These are phyloP conservation scores for Neurospora sp. DNA, from an alignment of 2,329 filamentous ascomycete species.

Conservation along the genomic window DNA sequence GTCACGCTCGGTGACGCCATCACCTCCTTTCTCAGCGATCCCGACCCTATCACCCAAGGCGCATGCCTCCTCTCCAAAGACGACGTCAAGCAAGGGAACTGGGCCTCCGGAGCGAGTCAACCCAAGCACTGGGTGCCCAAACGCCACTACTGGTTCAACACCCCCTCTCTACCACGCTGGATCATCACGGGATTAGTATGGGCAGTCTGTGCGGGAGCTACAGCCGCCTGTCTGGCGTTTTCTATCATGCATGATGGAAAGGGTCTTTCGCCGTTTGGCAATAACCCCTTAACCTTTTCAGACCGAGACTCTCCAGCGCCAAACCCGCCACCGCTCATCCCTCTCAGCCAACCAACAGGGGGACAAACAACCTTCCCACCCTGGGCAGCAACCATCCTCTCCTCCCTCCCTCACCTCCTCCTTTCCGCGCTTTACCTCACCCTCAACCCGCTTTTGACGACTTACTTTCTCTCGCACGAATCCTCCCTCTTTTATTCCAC, in stretches of 20 bases:
- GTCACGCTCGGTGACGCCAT: constrained; percentile 42
- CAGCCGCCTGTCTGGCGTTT: constrained; percentile 29
- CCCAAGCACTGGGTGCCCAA: constrained; percentile 31
- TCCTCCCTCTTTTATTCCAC: constrained; percentile 28
- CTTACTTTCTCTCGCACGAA: constrained; percentile 42
- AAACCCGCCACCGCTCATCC: constrained; percentile 2
- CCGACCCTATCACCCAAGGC: constrained; percentile 33
- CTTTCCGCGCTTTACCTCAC: constrained; percentile 37
- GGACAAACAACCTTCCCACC: constrained; percentile 7
- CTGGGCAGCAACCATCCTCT: constrained; percentile 27
- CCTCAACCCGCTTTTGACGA: constrained; percentile 36
- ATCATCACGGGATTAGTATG: constrained; percentile 29
- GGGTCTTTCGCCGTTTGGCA: constrained; percentile 30
- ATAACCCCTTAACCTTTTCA: constrained; percentile 16
- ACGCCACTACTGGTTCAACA: constrained; percentile 35
- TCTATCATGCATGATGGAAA: constrained; percentile 22
- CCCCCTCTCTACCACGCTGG: constrained; percentile 35
- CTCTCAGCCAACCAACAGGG: constrained; percentile 2
- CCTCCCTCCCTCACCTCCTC: constrained; percentile 38
- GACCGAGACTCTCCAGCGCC: background rate
- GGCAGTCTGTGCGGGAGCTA: constrained; percentile 27
- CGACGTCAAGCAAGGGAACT: constrained; percentile 34
- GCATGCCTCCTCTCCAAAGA: constrained; percentile 37
- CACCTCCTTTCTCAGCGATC: constrained; percentile 37
- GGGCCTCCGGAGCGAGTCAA: constrained; percentile 22